A percentile compares a stretch with the other conserved stretches of the same genome.
These are phyloP conservation scores for Magnusiomyces clavatus DNA, from an alignment of 1,139 yeast species.

Conservation along the genomic window DNA sequence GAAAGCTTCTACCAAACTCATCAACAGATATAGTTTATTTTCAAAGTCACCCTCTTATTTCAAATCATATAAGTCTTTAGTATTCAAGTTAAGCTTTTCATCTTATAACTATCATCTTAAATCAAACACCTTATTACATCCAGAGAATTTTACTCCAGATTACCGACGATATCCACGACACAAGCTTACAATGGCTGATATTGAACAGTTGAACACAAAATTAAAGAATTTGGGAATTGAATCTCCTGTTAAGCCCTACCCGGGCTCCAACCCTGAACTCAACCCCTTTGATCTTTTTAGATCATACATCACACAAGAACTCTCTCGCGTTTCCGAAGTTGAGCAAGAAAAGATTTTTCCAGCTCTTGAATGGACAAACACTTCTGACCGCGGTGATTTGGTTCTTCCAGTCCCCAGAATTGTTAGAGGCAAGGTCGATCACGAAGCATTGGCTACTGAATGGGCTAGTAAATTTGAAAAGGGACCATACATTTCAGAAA, in stretches of 20 bases:
- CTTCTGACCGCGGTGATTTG: constrained; percentile 87
- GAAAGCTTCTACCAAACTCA: too few species aligned
- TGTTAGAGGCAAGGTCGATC: constrained; percentile 77
- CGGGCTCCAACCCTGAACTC: constrained; percentile 58
- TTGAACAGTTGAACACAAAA: constrained; percentile 22
- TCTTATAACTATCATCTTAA: too few species aligned
- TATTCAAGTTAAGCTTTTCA: too few species aligned
- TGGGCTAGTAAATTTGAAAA: constrained; percentile 52
- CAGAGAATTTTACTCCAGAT: background rate
- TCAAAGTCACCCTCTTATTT: too few species aligned
- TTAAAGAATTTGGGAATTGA: constrained; percentile 28
- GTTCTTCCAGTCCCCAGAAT: constrained; percentile 89
- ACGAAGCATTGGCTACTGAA: constrained; percentile 60
- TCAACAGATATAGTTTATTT: too few species aligned
- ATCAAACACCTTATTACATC: too few species aligned
- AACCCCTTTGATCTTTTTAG: constrained; percentile 80
- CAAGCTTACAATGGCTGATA: constrained; percentile 23
- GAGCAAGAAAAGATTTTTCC: constrained; percentile 63
- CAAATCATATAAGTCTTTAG: too few species aligned
- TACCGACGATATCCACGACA: constrained; percentile 5
- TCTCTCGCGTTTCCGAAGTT: constrained; percentile 66
- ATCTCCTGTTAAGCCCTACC: constrained; percentile 25
- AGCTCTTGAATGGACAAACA: constrained; percentile 81
- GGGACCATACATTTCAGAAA: constrained; percentile 60
- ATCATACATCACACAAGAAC: constrained; percentile 77